Percentiles rank a stretch among this genome's conserved stretches.
phyloP scores from a whole-genome alignment of 495 filamentous ascomycete species.

The Tetracladium setigerum region DNA sequence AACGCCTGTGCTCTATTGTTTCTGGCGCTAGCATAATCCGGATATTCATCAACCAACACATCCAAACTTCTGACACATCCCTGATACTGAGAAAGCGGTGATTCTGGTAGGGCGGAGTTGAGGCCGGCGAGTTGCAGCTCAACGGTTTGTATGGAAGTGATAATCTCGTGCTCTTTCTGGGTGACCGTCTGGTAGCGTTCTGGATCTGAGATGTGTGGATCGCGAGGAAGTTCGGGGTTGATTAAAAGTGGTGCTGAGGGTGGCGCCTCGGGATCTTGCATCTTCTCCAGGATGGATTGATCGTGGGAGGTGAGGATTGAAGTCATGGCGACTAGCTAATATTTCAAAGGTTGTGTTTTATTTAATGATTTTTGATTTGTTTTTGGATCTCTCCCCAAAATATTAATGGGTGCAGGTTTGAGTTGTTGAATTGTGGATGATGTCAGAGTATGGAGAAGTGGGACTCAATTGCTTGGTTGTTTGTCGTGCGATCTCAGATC shows the following conservation, averaged over 20 bases:
- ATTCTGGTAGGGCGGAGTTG: slow-evolving; percentile 18
- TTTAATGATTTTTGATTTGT: too few species aligned
- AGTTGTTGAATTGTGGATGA: neutral
- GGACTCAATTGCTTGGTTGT: neutral
- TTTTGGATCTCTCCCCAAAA: too few species aligned
- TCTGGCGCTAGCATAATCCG: slow-evolving; percentile 63
- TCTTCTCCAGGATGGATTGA: slow-evolving; percentile 61
- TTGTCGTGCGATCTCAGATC: neutral
- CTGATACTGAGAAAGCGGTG: slow-evolving; percentile 26
- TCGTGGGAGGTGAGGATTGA: slow-evolving; percentile 60
- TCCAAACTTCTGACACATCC: slow-evolving; percentile 37
- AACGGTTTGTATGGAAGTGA: slow-evolving; percentile 38
- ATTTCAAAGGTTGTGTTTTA: too few species aligned
- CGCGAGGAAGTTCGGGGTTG: slow-evolving; percentile 48
- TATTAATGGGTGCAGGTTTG: too few species aligned
- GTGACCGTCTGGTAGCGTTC: slow-evolving; percentile 30
- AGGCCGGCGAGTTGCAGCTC: slow-evolving; percentile 39
- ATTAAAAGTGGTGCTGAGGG: slow-evolving; percentile 45
- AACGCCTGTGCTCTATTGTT: slow-evolving; percentile 72
- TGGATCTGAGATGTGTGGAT: slow-evolving; percentile 42
- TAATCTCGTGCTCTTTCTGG: slow-evolving; percentile 37
- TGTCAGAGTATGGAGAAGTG: neutral
- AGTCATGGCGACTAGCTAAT: too few species aligned
- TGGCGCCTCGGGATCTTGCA: slow-evolving; percentile 72
- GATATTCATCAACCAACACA: slow-evolving; percentile 47